Evolutionary conservation across 805 yeast species (phyloP).

Genomic region (Saccharomycopsis amapae): DNA sequence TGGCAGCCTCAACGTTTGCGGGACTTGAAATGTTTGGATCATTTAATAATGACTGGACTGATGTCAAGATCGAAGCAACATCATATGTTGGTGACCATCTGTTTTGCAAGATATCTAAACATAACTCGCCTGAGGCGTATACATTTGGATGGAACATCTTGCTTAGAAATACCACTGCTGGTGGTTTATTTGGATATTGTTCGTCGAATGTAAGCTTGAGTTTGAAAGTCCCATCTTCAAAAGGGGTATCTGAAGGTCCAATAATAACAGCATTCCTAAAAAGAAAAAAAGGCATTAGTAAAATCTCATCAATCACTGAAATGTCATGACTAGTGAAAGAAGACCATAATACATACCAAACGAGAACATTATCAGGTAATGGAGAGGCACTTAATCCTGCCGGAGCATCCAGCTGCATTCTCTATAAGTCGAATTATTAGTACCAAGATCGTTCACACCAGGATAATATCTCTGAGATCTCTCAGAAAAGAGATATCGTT

Average conservation of each 20-base stretch:
- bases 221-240: constrained; percentile 95
- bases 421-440: constrained; percentile 33
- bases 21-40: constrained; percentile 97
- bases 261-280: constrained; percentile 84
- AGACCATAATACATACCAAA: constrained; percentile 43
- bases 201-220: constrained; percentile 85
- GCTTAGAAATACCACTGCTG: constrained; percentile 80
- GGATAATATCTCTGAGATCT: not conserved
- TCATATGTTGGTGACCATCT: constrained; percentile 99
- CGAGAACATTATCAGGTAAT: constrained; percentile 92
- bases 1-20: constrained; percentile 97
- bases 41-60: constrained; percentile 83
- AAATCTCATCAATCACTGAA: not conserved
- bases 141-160: constrained; percentile 99
- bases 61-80: constrained; percentile 89
- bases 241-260: constrained; percentile 96
- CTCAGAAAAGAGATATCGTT: not conserved
- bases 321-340: not conserved
- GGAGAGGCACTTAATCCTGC: constrained; percentile 98
- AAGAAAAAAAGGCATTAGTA: constrained; percentile 14
- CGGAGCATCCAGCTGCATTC: constrained; percentile 97
- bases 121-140: constrained; percentile 89
- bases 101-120: constrained; percentile 92
- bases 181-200: constrained; percentile 97
- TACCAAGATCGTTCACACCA: not conserved